Conservation (phyloP, 306 rosid genomes). For the Fragaria nilgerrensis region DNA sequence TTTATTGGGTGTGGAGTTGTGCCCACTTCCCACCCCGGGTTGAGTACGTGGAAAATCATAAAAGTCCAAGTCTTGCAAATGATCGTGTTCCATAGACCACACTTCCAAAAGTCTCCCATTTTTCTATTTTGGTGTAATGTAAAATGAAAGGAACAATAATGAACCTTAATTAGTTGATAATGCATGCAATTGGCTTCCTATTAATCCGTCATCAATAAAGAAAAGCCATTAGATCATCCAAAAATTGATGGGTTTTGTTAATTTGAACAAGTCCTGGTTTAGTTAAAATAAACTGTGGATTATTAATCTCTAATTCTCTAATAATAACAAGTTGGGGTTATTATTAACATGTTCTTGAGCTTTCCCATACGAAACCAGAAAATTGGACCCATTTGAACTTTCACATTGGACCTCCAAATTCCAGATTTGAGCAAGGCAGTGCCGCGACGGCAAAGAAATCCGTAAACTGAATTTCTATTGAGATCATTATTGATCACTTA, state of each 20-base stretch:
- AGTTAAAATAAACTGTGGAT: not conserved
- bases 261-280: not conserved
- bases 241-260: not conserved
- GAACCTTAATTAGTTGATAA: not conserved
- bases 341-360: not conserved
- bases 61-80: not conserved
- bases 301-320: not conserved
- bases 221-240: not conserved
- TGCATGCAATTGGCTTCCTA: not conserved
- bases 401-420: not conserved
- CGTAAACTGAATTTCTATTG: not conserved
- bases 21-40: slow-evolving; percentile 11
- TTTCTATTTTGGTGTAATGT: not conserved
- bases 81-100: not conserved
- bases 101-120: not conserved
- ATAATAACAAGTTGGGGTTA: not conserved
- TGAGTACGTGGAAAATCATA: not conserved
- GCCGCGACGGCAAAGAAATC: not conserved
- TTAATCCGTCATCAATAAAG: not conserved
- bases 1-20: not conserved
- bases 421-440: not conserved
- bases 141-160: not conserved
- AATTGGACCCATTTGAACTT: not conserved
- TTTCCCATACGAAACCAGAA: not conserved
- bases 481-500: not conserved